Percentiles rank a stretch among this genome's conserved stretches.
Conservation (phyloP, 306 rosid species). For the Quercus glauca region DNA sequence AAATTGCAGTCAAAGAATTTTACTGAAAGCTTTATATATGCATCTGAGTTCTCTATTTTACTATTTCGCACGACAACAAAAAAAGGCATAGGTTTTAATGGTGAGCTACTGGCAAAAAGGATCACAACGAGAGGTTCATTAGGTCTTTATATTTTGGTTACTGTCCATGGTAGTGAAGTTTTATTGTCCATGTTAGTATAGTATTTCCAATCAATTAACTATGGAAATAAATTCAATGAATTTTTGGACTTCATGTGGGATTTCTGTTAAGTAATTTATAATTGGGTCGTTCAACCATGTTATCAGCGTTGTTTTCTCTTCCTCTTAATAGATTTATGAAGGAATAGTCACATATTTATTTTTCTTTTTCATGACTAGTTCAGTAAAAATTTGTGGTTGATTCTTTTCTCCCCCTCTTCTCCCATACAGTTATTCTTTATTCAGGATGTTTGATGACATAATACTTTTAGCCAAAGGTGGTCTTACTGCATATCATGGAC, state of each 20-base stretch:
- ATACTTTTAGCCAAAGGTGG: conserved; percentile 84
- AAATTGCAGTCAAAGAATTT: not conserved
- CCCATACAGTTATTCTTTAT: conserved; percentile 61
- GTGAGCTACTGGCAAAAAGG: not conserved
- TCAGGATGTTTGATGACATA: conserved; percentile 83
- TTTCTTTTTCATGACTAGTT: not conserved
- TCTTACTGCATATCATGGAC: conserved; percentile 73
- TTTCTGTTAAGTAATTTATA: too few species aligned
- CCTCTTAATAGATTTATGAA: not conserved
- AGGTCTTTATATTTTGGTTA: not conserved
- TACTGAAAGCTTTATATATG: not conserved
- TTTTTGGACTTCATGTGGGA: too few species aligned
- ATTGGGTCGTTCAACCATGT: too few species aligned
- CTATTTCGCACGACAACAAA: not conserved
- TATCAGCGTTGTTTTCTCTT: not conserved
- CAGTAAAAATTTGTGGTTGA: conserved; percentile 7
- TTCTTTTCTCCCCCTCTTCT: conserved; percentile 15
- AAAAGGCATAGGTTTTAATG: not conserved
- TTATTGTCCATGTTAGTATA: not conserved
- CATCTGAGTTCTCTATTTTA: not conserved
- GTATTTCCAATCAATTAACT: too few species aligned
- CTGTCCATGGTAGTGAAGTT: not conserved
- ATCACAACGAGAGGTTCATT: not conserved
- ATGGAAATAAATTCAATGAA: too few species aligned
- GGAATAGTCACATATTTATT: not conserved